These are phyloP conservation scores for Tagetes erecta DNA, from an alignment of 129 eudicot species.

Conservation along the genomic window DNA sequence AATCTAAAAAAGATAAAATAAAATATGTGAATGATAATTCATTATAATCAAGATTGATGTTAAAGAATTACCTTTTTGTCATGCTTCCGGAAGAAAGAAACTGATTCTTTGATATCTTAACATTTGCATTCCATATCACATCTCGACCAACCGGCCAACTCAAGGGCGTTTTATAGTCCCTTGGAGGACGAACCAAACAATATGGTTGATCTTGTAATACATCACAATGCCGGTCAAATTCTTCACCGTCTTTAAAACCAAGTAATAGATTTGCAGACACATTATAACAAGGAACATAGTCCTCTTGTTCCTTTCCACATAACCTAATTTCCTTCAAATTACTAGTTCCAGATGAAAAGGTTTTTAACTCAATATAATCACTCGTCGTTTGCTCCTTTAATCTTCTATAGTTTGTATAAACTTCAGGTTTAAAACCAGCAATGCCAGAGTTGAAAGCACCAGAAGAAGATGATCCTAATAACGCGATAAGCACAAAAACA, in stretches of 20 bases:
- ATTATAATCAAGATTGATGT: background rate
- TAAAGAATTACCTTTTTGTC: conserved; percentile 73
- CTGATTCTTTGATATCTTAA: conserved; percentile 81
- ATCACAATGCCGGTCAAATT: conserved; percentile 91
- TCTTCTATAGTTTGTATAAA: conserved; percentile 68
- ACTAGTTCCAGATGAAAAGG: conserved; percentile 41
- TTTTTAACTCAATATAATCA: conserved; percentile 64
- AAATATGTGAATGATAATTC: background rate
- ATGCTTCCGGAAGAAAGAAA: conserved; percentile 96
- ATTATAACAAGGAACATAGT: conserved; percentile 91
- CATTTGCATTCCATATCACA: conserved; percentile 94
- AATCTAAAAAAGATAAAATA: conserved; percentile 49
- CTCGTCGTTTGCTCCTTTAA: conserved; percentile 67
- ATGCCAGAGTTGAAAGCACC: conserved; percentile 40
- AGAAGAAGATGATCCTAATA: conserved; percentile 67
- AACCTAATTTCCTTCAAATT: conserved; percentile 42
- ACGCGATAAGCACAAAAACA: conserved; percentile 49
- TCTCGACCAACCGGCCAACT: conserved; percentile 92
- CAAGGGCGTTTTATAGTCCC: conserved; percentile 82
- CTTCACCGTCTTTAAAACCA: conserved; percentile 77
- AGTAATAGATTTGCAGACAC: conserved; percentile 62
- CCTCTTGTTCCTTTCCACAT: conserved; percentile 79
- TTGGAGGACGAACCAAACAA: conserved; percentile 89
- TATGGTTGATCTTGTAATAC: conserved; percentile 43
- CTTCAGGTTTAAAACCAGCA: conserved; percentile 44